Conservation (phyloP, 2,329 filamentous ascomycete genomes). For the Colletotrichum tropicicola region DNA sequence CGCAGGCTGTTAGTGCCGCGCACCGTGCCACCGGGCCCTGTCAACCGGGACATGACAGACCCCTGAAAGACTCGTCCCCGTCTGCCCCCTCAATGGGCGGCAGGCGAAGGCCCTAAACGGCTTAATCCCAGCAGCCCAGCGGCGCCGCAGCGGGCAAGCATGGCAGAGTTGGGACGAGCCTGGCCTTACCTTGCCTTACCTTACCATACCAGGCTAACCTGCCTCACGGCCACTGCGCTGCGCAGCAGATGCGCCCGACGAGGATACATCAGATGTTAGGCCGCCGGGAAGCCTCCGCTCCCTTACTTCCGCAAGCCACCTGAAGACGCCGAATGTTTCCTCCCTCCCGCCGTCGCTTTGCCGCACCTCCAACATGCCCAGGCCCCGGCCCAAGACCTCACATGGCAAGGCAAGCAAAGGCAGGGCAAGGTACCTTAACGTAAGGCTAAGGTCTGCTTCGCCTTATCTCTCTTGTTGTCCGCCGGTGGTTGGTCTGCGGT, state of each 20-base stretch:
- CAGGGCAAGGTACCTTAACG: neutral
- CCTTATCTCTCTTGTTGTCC: too few relatives aligned
- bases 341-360: constrained; percentile 11
- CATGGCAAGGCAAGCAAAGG: neutral
- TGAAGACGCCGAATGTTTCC: constrained; percentile 14
- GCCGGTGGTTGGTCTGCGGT: too few relatives aligned
- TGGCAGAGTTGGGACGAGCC: neutral
- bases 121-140: neutral
- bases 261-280: neutral
- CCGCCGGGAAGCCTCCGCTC: neutral
- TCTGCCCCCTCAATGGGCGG: constrained; percentile 7
- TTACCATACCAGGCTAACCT: neutral
- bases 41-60: constrained; percentile 9
- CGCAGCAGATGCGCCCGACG: neutral
- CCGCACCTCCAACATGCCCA: constrained; percentile 14
- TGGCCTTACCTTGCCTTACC: neutral
- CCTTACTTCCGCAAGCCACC: neutral
- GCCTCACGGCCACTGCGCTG: too few relatives aligned
- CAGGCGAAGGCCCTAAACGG: constrained; percentile 13
- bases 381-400: neutral
- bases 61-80: constrained; percentile 7
- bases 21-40: constrained; percentile 18
- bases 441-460: too few relatives aligned
- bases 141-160: constrained; percentile 2
- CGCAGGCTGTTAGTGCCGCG: neutral